Evolutionary conservation across 2,329 filamentous ascomycete genomes (phyloP).

Genomic region (Periconia sp.): DNA sequence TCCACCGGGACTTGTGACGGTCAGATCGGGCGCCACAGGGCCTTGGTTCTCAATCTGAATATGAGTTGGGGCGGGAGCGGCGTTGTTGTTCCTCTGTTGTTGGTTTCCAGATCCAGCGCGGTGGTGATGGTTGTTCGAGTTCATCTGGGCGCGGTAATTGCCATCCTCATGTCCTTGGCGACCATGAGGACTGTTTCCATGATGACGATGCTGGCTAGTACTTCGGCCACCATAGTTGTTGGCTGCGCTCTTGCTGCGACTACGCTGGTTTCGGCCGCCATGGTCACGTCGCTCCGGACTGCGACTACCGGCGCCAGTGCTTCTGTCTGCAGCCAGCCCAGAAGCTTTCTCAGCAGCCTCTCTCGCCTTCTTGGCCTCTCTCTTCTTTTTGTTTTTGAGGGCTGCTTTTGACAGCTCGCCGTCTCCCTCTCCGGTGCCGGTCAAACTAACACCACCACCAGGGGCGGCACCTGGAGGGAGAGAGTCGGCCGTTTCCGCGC

Average conservation of each 20-base stretch:
- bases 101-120: conserved; percentile 22
- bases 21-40: conserved; percentile 49
- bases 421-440: conserved; percentile 66
- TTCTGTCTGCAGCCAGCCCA: conserved; percentile 33
- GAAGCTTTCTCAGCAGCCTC: conserved; percentile 64
- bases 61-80: conserved; percentile 20
- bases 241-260: conserved; percentile 44
- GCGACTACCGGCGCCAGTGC: conserved; percentile 43
- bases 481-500: conserved; percentile 71
- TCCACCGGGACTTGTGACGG: conserved; percentile 58
- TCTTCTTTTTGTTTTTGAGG: conserved; percentile 98
- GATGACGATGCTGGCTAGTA: conserved; percentile 34
- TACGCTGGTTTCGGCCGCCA: conserved; percentile 55
- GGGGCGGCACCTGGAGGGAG: conserved; percentile 70
- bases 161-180: conserved; percentile 24
- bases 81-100: conserved; percentile 10
- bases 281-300: conserved; percentile 69
- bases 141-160: conserved; percentile 25
- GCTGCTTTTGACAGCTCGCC: conserved; percentile 80
- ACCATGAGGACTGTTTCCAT: conserved; percentile 27
- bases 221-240: conserved; percentile 25
- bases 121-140: conserved; percentile 29
- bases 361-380: conserved; percentile 87
- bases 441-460: conserved; percentile 66
- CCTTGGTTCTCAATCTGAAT: conserved; percentile 37